These are phyloP conservation scores for Rauvolfia tetraphylla DNA, from an alignment of 257 asterid genomes.

Conservation along the genomic window DNA sequence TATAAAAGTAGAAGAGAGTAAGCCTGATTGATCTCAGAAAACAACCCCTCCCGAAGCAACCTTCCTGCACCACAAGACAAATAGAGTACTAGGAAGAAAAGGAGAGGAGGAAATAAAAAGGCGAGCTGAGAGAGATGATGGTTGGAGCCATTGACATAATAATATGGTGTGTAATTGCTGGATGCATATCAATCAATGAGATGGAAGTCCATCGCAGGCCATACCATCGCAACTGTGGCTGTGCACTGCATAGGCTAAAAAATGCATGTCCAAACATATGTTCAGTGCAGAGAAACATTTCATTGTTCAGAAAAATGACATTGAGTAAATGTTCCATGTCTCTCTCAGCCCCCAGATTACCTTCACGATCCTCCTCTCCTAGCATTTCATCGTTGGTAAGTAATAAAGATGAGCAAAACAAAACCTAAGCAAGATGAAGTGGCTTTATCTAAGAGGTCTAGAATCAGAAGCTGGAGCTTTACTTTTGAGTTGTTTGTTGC, in stretches of 20 bases:
- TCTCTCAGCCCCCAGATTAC: neutral
- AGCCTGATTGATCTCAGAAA: neutral
- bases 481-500: neutral
- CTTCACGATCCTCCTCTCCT: neutral
- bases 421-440: neutral
- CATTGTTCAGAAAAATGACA: neutral
- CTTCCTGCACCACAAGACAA: neutral
- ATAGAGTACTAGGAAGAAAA: neutral
- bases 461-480: neutral
- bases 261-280: neutral
- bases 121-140: constrained; percentile 31
- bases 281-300: neutral
- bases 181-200: constrained; percentile 55
- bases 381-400: neutral
- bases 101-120: neutral
- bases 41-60: too few relatives aligned
- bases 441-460: neutral
- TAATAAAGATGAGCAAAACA: neutral
- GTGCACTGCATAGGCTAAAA: constrained; percentile 55
- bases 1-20: neutral
- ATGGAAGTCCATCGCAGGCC: constrained; percentile 55
- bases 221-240: constrained; percentile 64
- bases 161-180: constrained; percentile 43
- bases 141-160: constrained; percentile 61
- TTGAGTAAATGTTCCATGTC: neutral